Conservation (phyloP, 768 basidiomycete genomes). For the Russula vinacea region DNA sequence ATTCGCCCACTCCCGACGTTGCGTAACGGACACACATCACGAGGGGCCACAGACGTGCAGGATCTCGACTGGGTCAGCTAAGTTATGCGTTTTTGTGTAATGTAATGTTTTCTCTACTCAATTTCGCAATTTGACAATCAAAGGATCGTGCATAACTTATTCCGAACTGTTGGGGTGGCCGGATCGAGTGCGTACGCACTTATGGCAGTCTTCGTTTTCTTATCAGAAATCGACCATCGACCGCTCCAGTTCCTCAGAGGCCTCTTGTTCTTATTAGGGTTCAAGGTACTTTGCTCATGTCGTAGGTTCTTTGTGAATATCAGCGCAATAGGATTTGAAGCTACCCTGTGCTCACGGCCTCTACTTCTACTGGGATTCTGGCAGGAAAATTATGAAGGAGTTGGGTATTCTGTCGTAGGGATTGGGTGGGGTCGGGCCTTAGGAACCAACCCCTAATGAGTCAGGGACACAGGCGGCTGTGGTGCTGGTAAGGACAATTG, state of each 20-base stretch:
- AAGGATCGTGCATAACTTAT: conserved; percentile 17
- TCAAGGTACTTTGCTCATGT: not conserved
- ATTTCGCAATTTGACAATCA: not conserved
- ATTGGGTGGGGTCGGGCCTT: no score
- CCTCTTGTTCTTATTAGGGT: not conserved
- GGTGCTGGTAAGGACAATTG: no score
- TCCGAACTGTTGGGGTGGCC: not conserved
- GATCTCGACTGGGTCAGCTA: conserved; percentile 24
- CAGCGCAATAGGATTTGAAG: not conserved
- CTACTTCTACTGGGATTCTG: no score
- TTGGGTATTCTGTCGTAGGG: no score
- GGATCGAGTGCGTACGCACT: not conserved
- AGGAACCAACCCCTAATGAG: no score
- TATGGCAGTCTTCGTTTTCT: not conserved
- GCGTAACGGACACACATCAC: conserved; percentile 20
- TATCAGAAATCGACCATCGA: not conserved
- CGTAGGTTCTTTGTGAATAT: no score
- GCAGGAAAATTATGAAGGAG: no score
- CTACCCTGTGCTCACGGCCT: no score
- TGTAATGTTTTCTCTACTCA: not conserved
- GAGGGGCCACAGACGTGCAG: conserved; percentile 16
- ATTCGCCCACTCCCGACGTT: conserved; percentile 56
- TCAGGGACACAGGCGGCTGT: no score
- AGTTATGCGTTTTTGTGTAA: conserved; percentile 1
- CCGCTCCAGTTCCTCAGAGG: not conserved